phyloP scores from a whole-genome alignment of 2,329 filamentous ascomycete genomes.

The Bipolaris cookei region DNA sequence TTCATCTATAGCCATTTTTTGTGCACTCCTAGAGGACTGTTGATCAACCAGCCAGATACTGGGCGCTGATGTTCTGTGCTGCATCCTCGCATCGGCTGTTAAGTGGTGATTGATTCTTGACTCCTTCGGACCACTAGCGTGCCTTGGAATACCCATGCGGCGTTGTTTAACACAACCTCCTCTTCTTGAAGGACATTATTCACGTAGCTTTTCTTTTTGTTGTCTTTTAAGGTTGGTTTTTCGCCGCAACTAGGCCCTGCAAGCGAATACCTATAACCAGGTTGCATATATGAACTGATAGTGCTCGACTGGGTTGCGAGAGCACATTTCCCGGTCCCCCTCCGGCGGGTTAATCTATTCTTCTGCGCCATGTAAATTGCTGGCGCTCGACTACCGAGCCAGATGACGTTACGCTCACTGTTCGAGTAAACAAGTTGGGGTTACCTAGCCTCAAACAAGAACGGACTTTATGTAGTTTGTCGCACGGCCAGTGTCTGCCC shows the following conservation, averaged over 20 bases:
- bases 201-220: background rate
- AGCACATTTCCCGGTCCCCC: conserved; percentile 18
- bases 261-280: conserved; percentile 24
- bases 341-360: conserved; percentile 22
- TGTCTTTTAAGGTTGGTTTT: background rate
- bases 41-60: conserved; percentile 5
- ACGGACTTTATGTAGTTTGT: background rate
- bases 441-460: background rate
- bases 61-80: conserved; percentile 10
- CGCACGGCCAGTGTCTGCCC: background rate
- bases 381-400: conserved; percentile 7
- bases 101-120: background rate
- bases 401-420: conserved; percentile 1
- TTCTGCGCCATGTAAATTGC: conserved; percentile 24
- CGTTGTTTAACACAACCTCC: background rate
- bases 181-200: background rate
- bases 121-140: conserved; percentile 3
- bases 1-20: conserved; percentile 14
- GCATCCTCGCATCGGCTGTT: background rate
- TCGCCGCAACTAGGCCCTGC: background rate
- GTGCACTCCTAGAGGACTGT: conserved; percentile 1
- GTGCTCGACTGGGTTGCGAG: conserved; percentile 13
- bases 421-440: background rate
- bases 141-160: background rate
- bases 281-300: conserved; percentile 18